Percentiles rank a stretch among this genome's conserved stretches.
Evolutionary conservation across 257 asterid genomes (phyloP).

Genomic region (Lycium barbarum): DNA sequence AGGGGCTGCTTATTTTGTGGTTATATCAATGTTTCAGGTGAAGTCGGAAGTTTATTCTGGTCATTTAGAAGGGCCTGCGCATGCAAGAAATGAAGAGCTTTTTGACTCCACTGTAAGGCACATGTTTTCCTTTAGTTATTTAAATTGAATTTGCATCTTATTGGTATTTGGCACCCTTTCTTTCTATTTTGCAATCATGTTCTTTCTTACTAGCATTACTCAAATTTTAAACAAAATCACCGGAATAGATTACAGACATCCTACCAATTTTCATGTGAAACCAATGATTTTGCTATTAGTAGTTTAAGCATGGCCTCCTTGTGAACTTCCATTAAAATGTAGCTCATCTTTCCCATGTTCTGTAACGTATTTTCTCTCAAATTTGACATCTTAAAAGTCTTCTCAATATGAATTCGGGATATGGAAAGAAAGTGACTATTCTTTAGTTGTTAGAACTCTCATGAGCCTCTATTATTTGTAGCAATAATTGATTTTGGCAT

Average conservation of each 20-base stretch:
- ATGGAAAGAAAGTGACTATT: not conserved
- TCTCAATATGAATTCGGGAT: not conserved
- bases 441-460: not conserved
- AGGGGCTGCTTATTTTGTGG: not conserved
- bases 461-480: not conserved
- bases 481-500: not conserved
- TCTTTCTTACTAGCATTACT: not conserved
- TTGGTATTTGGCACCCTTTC: not conserved
- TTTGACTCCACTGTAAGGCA: no score
- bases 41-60: no score
- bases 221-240: not conserved
- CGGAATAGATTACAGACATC: not conserved
- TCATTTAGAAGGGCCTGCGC: no score
- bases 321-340: not conserved
- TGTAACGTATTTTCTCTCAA: no score
- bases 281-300: conserved; percentile 13
- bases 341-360: not conserved
- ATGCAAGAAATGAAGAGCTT: no score
- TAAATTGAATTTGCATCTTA: not conserved
- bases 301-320: conserved; percentile 11
- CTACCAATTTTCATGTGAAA: not conserved
- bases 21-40: no score
- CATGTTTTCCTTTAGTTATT: no score
- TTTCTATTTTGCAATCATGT: conserved; percentile 17
- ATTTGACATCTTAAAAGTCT: not conserved